phyloP scores from a whole-genome alignment of 1,139 yeast genomes.

The Pichia sp. region DNA sequence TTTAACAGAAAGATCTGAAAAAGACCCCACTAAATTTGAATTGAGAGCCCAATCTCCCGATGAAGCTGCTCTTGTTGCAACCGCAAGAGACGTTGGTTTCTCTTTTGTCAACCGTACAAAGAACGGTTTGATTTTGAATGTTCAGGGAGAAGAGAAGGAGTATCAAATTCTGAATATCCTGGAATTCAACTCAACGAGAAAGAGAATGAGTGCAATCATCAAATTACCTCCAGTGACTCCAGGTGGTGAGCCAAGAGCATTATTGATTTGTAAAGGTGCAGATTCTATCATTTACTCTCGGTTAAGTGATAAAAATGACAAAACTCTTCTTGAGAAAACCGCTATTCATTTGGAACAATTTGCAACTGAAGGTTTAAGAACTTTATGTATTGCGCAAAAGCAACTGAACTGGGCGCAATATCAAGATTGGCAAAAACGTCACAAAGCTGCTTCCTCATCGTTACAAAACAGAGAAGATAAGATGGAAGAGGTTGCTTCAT shows the following conservation, averaged over 20 bases:
- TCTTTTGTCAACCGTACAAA: conserved; percentile 74
- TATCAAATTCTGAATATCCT: conserved; percentile 72
- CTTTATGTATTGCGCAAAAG: conserved; percentile 85
- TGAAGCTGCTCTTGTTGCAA: conserved; percentile 91
- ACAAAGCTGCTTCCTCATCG: conserved; percentile 72
- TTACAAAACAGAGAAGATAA: conserved; percentile 71
- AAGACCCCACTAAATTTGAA: conserved; percentile 52
- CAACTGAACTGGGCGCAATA: conserved; percentile 62
- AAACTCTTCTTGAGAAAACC: conserved; percentile 53
- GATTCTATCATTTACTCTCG: conserved; percentile 85
- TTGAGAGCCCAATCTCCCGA: conserved; percentile 98
- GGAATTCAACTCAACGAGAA: conserved; percentile 88
- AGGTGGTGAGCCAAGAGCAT: conserved; percentile 41
- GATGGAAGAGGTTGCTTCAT: conserved; percentile 75
- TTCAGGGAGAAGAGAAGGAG: conserved; percentile 69
- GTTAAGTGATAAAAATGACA: conserved; percentile 40
- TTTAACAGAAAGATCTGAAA: conserved; percentile 64
- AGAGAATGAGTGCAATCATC: conserved; percentile 92
- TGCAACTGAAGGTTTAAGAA: conserved; percentile 96
- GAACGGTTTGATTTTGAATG: conserved; percentile 60
- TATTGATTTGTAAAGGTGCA: conserved; percentile 87
- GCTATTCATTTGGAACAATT: conserved; percentile 86
- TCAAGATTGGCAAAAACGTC: conserved; percentile 61
- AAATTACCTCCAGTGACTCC: conserved; percentile 50
- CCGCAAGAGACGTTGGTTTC: conserved; percentile 90